Evolutionary conservation across 768 basidiomycete species (phyloP).

Genomic region (Tulasnella sp.): DNA sequence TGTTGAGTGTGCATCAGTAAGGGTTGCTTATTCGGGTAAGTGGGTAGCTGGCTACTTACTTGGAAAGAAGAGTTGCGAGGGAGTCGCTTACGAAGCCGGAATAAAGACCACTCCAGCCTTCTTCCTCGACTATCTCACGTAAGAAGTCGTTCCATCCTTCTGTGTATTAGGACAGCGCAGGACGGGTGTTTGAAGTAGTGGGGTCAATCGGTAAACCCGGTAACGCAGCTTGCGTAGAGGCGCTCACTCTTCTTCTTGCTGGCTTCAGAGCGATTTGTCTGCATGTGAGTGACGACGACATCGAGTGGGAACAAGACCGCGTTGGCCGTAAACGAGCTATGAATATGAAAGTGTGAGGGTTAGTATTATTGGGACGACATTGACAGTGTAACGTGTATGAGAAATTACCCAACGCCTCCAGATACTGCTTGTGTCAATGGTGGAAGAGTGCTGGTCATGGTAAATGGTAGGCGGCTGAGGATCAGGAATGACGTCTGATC

Average conservation of each 20-base stretch:
- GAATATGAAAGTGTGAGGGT: background rate
- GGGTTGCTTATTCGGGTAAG: background rate
- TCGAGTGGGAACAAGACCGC: constrained; percentile 47
- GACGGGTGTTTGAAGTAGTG: no score
- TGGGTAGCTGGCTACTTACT: constrained; percentile 28
- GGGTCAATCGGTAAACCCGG: no score
- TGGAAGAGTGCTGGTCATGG: constrained; percentile 49
- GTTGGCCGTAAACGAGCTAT: constrained; percentile 38
- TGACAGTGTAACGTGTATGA: background rate
- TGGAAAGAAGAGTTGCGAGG: constrained; percentile 43
- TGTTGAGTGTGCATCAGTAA: background rate
- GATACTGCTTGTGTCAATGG: constrained; percentile 50
- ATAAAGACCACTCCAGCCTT: constrained; percentile 40
- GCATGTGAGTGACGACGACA: constrained; percentile 44
- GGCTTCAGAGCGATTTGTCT: constrained; percentile 21
- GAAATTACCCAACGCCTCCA: constrained; percentile 38
- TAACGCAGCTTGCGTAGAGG: no score
- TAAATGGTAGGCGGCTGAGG: background rate
- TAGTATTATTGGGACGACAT: background rate
- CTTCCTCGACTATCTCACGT: constrained; percentile 29
- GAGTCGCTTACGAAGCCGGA: constrained; percentile 44
- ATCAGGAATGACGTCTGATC: no score
- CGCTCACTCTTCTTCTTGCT: constrained; percentile 18
- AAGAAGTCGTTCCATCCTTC: constrained; percentile 28
- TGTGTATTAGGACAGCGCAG: no score